These are phyloP conservation scores for Citrus glauca DNA, from an alignment of 345 rosid species.

Conservation along the genomic window DNA sequence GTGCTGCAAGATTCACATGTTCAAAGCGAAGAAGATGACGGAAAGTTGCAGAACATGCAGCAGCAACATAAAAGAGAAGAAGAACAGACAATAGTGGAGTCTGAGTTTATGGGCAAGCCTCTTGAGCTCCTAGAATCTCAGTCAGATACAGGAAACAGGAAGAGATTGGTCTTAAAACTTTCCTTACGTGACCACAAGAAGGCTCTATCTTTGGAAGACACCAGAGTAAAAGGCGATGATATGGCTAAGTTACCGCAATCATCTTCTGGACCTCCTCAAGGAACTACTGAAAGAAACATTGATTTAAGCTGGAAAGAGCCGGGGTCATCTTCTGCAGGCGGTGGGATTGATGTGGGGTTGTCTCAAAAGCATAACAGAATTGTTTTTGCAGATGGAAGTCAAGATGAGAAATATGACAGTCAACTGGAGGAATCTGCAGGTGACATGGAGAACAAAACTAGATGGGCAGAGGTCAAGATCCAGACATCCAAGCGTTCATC, in stretches of 20 bases:
- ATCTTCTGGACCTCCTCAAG: constrained; percentile 34
- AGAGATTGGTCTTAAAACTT: constrained; percentile 72
- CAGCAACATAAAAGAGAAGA: constrained; percentile 31
- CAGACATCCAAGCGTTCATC: constrained; percentile 37
- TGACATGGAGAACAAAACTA: constrained; percentile 35
- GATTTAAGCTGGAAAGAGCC: constrained; percentile 27
- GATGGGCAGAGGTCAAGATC: constrained; percentile 51
- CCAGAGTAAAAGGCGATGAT: constrained; percentile 24
- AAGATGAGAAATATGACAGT: constrained; percentile 21
- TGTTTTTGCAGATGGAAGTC: constrained; percentile 31
- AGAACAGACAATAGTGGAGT: constrained; percentile 10
- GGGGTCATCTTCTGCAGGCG: constrained; percentile 40
- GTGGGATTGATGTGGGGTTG: constrained; percentile 28
- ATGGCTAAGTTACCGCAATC: constrained; percentile 34
- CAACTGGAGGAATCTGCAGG: constrained; percentile 35
- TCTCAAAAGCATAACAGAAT: constrained; percentile 24
- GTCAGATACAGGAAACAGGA: constrained; percentile 49
- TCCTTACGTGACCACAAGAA: constrained; percentile 60
- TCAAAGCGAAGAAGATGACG: constrained; percentile 38
- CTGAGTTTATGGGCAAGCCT: constrained; percentile 29
- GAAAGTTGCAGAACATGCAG: constrained; percentile 30
- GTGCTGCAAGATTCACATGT: constrained; percentile 26
- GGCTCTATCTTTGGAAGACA: constrained; percentile 35
- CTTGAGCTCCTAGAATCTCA: constrained; percentile 42
- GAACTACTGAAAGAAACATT: constrained; percentile 25